A percentile compares a stretch with the other conserved stretches of the same genome.
phyloP scores from a whole-genome alignment of 805 yeast genomes.

The Monosporozyma siamensis region DNA sequence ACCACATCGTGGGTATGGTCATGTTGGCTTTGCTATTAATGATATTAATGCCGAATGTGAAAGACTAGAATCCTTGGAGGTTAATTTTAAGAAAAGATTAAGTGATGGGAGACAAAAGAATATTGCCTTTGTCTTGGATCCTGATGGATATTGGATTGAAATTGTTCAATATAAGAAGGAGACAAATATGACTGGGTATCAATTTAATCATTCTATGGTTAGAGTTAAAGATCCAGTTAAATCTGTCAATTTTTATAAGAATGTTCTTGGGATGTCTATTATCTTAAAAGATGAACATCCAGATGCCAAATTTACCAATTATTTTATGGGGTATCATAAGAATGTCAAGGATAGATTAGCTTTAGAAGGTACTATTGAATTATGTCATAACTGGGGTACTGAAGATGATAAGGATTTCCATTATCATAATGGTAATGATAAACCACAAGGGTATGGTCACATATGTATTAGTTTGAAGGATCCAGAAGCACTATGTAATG shows the following conservation, averaged over 20 bases:
- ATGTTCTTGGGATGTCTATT: conserved; percentile 73
- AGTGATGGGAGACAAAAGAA: conserved; percentile 86
- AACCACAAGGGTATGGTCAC: conserved; percentile 81
- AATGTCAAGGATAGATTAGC: conserved; percentile 35
- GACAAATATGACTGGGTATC: conserved; percentile 18
- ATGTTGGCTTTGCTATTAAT: conserved; percentile 80
- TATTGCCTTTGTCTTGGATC: conserved; percentile 92
- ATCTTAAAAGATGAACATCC: conserved; percentile 47
- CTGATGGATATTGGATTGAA: conserved; percentile 97
- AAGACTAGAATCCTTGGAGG: conserved; percentile 50
- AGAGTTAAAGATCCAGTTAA: conserved; percentile 77
- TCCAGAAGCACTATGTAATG: conserved; percentile 40
- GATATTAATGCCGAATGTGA: conserved; percentile 58
- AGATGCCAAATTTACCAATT: conserved; percentile 72
- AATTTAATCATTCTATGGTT: conserved; percentile 84
- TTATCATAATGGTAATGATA: conserved; percentile 77
- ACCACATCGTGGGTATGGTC: conserved; percentile 89
- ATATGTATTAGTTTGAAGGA: conserved; percentile 63
- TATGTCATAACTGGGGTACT: conserved; percentile 95
- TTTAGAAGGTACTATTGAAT: conserved; percentile 68
- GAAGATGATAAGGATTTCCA: conserved; percentile 65
- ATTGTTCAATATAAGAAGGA: conserved; percentile 47
- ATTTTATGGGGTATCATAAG: conserved; percentile 65
- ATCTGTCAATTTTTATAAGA: conserved; percentile 69
- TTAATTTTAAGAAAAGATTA: conserved; percentile 70